Evolutionary conservation across 108 stramenopile species (phyloP).

Genomic region (Fistulifera solaris): DNA sequence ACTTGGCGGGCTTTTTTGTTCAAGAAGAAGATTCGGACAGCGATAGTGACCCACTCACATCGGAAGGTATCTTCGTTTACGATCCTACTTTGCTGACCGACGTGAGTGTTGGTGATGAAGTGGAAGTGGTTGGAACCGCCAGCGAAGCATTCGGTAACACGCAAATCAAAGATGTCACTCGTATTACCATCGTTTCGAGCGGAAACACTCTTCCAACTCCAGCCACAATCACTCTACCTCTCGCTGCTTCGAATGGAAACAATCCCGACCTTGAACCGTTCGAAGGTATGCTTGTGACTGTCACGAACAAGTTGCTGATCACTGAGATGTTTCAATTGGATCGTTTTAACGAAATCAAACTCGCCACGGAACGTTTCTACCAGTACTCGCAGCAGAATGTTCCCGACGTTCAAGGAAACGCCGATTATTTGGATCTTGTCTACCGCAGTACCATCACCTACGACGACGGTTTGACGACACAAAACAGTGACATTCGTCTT

Average conservation of each 20-base stretch:
- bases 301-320: conserved; percentile 13
- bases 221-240: conserved; percentile 13
- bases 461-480: conserved; percentile 16
- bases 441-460: conserved; percentile 18
- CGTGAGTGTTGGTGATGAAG: conserved; percentile 20
- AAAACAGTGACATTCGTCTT: neutral
- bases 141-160: conserved; percentile 19
- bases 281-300: conserved; percentile 24
- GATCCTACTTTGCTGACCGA: conserved; percentile 3
- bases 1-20: conserved; percentile 28
- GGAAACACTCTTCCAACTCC: conserved; percentile 12
- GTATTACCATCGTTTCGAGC: conserved; percentile 3
- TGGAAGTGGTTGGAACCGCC: conserved; percentile 20
- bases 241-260: neutral
- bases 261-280: conserved; percentile 18
- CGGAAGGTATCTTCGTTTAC: conserved; percentile 35
- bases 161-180: conserved; percentile 13
- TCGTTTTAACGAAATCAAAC: conserved; percentile 22
- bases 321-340: conserved; percentile 24
- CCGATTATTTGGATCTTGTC: conserved; percentile 10
- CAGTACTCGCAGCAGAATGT: conserved; percentile 21
- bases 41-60: conserved; percentile 26
- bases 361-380: conserved; percentile 14
- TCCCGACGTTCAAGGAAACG: conserved; percentile 14
- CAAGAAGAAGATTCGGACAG: conserved; percentile 25